These are phyloP conservation scores for Thamnidium elegans DNA, from an alignment of 192 early-diverging fungal genomes.

Conservation along the genomic window DNA sequence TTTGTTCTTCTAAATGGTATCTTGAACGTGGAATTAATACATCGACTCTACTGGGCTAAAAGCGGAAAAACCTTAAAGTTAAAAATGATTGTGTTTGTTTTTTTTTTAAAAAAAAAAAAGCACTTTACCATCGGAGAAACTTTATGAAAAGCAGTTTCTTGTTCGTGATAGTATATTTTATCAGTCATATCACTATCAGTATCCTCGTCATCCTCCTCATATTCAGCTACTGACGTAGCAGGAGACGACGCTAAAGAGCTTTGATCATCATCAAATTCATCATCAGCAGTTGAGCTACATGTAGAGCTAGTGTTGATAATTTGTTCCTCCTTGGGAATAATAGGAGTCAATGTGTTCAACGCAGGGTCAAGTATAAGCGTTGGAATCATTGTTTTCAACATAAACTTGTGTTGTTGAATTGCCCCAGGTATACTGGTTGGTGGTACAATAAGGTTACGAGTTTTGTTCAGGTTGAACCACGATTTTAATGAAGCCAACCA, in stretches of 20 bases:
- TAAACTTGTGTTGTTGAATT: neutral
- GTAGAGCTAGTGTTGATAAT: neutral
- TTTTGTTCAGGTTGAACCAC: neutral
- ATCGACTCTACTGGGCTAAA: constrained; percentile 6
- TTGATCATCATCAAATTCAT: constrained; percentile 3
- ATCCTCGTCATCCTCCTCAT: no score
- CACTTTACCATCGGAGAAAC: constrained; percentile 8
- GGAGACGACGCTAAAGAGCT: constrained; percentile 3
- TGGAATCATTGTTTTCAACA: neutral
- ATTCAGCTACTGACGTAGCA: constrained; percentile 9
- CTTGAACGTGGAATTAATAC: neutral
- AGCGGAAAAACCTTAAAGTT: neutral
- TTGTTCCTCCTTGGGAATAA: neutral
- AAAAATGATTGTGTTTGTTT: neutral
- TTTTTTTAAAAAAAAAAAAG: neutral
- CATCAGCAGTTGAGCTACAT: constrained; percentile 2
- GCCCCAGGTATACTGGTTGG: neutral
- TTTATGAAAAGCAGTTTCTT: neutral
- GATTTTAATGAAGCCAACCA: neutral
- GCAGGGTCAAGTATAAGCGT: neutral
- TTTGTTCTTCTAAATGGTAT: constrained; percentile 1
- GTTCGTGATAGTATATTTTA: neutral
- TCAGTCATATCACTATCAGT: neutral
- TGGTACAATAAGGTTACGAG: neutral
- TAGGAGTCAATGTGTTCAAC: neutral